Conservation (phyloP, 2,329 filamentous ascomycete genomes). For the Coniochaeta prunicola region DNA sequence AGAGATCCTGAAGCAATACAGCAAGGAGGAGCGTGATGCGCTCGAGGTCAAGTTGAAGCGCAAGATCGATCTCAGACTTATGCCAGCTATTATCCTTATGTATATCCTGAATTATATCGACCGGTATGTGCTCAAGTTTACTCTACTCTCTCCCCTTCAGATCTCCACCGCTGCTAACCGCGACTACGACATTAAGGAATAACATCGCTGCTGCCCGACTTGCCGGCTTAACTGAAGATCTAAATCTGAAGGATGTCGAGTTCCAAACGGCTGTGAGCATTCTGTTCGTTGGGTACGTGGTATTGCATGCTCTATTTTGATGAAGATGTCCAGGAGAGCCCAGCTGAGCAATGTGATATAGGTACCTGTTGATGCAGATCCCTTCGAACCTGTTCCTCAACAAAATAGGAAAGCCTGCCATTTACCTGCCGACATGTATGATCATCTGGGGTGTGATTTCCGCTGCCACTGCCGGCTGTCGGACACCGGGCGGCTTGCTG, state of each 20-base stretch:
- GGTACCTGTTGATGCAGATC: constrained; percentile 43
- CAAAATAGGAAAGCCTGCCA: constrained; percentile 39
- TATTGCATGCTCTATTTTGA: too few species aligned
- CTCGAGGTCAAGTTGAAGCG: constrained; percentile 47
- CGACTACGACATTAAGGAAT: constrained; percentile 21
- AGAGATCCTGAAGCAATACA: constrained; percentile 28
- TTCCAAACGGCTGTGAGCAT: constrained; percentile 39
- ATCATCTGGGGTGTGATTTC: constrained; percentile 42
- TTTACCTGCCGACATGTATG: constrained; percentile 39
- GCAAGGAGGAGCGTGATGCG: constrained; percentile 33
- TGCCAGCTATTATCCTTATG: constrained; percentile 57
- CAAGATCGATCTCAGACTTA: constrained; percentile 54
- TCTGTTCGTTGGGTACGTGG: constrained; percentile 40
- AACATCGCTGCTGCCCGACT: constrained; percentile 34
- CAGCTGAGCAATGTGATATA: too few species aligned
- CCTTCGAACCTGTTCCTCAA: constrained; percentile 45
- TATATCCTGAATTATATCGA: constrained; percentile 61
- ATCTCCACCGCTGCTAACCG: not conserved
- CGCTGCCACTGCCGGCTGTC: constrained; percentile 27
- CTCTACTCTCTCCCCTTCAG: not conserved
- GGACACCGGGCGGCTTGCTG: constrained; percentile 26
- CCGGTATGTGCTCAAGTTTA: constrained; percentile 15
- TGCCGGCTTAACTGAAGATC: constrained; percentile 37
- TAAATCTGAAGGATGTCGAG: constrained; percentile 26
- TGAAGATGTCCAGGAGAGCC: too few species aligned